Conservation (phyloP, 2,329 filamentous ascomycete genomes). For the Fusarium scirpi region DNA sequence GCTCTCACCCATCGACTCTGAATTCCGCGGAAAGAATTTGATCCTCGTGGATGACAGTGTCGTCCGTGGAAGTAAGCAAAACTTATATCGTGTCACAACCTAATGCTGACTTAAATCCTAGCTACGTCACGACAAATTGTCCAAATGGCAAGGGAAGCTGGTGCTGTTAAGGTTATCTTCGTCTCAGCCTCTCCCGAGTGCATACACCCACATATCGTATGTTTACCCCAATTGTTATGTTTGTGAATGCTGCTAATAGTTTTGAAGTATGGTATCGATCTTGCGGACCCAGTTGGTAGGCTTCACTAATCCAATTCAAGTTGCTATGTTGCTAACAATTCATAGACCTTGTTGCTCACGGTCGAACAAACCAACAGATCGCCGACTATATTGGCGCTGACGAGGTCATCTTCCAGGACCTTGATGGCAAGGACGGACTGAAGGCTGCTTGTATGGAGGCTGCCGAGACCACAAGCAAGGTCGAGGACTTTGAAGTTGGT, state of each 20-base stretch:
- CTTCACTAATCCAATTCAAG: not conserved
- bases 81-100: not conserved
- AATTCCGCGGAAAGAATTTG: conserved; percentile 85
- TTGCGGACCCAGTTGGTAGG: conserved; percentile 56
- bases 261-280: conserved; percentile 59
- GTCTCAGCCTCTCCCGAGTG: conserved; percentile 85
- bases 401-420: conserved; percentile 68
- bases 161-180: conserved; percentile 85
- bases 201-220: conserved; percentile 88
- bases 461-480: conserved; percentile 65
- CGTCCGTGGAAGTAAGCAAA: conserved; percentile 71
- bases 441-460: conserved; percentile 81
- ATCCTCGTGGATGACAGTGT: conserved; percentile 91
- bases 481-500: conserved; percentile 84
- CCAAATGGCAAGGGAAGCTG: conserved; percentile 84
- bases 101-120: conserved; percentile 8
- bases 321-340: conserved; percentile 4
- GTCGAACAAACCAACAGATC: conserved; percentile 56
- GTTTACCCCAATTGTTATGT: conserved; percentile 23
- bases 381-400: conserved; percentile 57
- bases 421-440: conserved; percentile 73
- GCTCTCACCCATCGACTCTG: conserved; percentile 85
- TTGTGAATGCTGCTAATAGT: conserved; percentile 6
- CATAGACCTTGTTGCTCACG: conserved; percentile 57
- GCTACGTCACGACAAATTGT: conserved; percentile 73